Base-by-base conservation (phyloP, 2,329 filamentous ascomycete species). In the Talaromyces piceae region DNA sequence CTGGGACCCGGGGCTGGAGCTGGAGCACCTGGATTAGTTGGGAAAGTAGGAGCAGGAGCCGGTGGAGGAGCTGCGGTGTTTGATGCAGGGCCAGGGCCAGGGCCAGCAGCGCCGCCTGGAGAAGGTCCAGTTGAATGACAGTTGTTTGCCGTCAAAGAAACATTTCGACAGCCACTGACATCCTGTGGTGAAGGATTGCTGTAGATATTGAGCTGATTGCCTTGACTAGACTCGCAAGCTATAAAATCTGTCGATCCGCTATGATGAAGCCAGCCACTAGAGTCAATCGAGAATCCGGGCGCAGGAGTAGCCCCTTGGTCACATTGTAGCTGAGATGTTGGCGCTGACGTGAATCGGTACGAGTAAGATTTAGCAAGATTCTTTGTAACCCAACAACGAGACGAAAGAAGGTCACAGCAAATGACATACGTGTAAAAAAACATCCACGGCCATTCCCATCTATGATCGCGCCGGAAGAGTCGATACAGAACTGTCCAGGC, bases 301-400 rank as follows among this genome's bases (percentile, higher is more conserved):
- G 71, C 74, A 8, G 78, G 75, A 12, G 60, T 56, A 11, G 76
- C 77, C 44, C 77, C 77, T 18, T 60, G 56, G 57, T 86, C 82
- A 58, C 83, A 85, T 61, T 84, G 81, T 53, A 81, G 78, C 45
- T 83, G 78, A 25, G 73, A 75, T 1, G 80, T 81, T 0, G 77
- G 75, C 37, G 75, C 76, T 78, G 55, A 45, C 33, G 23, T 9
- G 31, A 41, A 25, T 41, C 13, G 25, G 25, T 13, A 27, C 37
- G 11, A 53, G 44, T 37, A 27, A 37, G n/a, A 54, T 28, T 58
- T 7, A 7, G 16, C 33, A 20, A 44, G 22, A 48, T 54, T 3
- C 48, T 51, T 41, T 52, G 6, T 12, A 61, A 46, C 62, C 58
- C 27, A 58, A 58, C 51, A 61, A 59, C 31, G 53, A 37, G 23